These are phyloP conservation scores for Trichomonascaceae sp. DNA, from an alignment of 1,139 yeast genomes.

Conservation along the genomic window DNA sequence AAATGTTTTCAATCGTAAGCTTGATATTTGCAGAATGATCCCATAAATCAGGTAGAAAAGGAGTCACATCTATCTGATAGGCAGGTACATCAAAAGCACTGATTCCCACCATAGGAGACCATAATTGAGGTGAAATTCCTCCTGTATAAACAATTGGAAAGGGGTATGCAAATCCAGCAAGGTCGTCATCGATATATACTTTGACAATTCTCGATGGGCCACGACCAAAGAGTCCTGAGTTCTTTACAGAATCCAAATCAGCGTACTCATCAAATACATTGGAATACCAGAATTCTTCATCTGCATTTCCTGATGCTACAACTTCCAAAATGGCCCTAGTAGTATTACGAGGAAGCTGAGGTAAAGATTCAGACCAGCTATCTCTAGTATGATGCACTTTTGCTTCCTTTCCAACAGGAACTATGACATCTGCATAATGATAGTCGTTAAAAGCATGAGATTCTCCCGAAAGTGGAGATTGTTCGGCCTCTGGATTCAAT, in stretches of 20 bases:
- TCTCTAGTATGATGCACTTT: not conserved
- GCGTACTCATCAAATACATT: constrained; percentile 7
- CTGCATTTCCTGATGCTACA: constrained; percentile 68
- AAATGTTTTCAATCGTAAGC: constrained; percentile 49
- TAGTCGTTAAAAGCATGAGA: not conserved
- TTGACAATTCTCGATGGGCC: constrained; percentile 41
- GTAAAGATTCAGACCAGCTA: constrained; percentile 3
- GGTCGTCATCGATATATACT: constrained; percentile 28
- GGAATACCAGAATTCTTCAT: constrained; percentile 84
- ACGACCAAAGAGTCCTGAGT: constrained; percentile 15
- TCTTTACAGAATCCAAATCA: not conserved
- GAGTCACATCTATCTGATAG: constrained; percentile 60
- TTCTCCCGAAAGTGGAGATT: not conserved
- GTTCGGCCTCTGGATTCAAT: not conserved
- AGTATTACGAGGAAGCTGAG: constrained; percentile 45
- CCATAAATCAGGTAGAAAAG: constrained; percentile 62
- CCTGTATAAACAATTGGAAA: constrained; percentile 61
- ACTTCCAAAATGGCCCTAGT: constrained; percentile 53
- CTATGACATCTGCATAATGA: not conserved
- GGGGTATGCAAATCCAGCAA: constrained; percentile 36
- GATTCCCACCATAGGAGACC: constrained; percentile 72
- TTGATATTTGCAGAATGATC: constrained; percentile 25
- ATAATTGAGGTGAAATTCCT: constrained; percentile 68
- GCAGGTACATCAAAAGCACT: constrained; percentile 68
- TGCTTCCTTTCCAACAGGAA: not conserved